A percentile compares a stretch with the other conserved stretches of the same genome.
These are phyloP conservation scores for Dorcoceras hygrometricum DNA, from an alignment of 257 asterid genomes.

Conservation along the genomic window DNA sequence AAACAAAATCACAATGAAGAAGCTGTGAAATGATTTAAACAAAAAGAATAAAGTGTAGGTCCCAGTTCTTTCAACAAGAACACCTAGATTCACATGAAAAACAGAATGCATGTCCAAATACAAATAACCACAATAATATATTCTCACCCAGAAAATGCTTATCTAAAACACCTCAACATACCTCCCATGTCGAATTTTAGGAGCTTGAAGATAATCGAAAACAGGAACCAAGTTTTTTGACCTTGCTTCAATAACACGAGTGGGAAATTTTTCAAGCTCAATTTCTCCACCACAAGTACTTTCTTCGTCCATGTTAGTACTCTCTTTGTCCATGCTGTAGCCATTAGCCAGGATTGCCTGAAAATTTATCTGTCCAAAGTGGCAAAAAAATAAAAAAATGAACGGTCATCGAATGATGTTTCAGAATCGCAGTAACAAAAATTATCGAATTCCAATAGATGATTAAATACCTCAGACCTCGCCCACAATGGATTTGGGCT, in stretches of 20 bases:
- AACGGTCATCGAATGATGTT: conserved; percentile 14
- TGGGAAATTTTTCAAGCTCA: conserved; percentile 69
- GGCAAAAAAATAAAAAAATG: conserved; percentile 23
- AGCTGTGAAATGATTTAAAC: background rate
- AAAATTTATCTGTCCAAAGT: conserved; percentile 55
- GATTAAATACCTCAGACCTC: conserved; percentile 55
- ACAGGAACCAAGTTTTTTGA: conserved; percentile 75
- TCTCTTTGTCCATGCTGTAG: conserved; percentile 31
- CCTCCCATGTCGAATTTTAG: conserved; percentile 64
- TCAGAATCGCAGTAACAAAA: background rate
- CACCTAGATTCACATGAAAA: background rate
- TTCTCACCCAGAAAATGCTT: background rate
- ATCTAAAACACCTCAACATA: conserved; percentile 26
- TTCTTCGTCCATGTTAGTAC: conserved; percentile 31
- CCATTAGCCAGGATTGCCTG: conserved; percentile 50
- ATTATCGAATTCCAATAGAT: conserved; percentile 10
- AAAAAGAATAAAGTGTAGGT: background rate
- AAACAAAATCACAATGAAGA: background rate
- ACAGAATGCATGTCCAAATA: background rate
- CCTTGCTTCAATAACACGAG: conserved; percentile 61
- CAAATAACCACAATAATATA: background rate
- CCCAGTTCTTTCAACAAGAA: background rate
- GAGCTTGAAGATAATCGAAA: conserved; percentile 61
- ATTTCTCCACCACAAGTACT: conserved; percentile 55
- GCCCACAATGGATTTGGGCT: conserved; percentile 65